A percentile compares a stretch with the other conserved stretches of the same genome.
These are phyloP conservation scores for Linaria vulgaris DNA, from an alignment of 257 asterid species.

Conservation along the genomic window DNA sequence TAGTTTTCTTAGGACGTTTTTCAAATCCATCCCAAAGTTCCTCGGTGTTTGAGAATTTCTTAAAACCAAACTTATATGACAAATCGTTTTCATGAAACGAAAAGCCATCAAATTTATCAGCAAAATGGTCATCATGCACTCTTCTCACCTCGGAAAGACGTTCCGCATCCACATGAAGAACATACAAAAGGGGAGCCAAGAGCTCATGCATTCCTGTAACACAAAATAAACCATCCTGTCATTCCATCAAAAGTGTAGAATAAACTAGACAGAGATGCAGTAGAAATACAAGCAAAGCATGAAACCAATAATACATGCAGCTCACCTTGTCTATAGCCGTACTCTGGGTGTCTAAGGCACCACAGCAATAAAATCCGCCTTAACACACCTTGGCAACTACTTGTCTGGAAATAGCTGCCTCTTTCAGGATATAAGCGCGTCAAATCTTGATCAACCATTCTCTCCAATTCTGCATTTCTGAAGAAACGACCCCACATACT, in stretches of 20 bases:
- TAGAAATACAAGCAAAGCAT: background rate
- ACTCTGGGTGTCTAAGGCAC: constrained; percentile 84
- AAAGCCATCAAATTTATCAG: constrained; percentile 78
- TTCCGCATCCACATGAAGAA: constrained; percentile 73
- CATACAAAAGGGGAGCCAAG: constrained; percentile 79
- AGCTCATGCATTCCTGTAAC: constrained; percentile 90
- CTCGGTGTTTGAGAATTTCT: constrained; percentile 59
- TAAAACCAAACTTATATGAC: constrained; percentile 71
- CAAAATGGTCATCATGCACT: constrained; percentile 62
- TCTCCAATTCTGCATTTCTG: constrained; percentile 90
- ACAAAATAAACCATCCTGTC: background rate
- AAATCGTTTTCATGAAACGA: constrained; percentile 70
- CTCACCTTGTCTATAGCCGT: constrained; percentile 90
- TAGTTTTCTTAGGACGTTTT: constrained; percentile 37
- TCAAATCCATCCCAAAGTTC: constrained; percentile 39
- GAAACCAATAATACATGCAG: no score
- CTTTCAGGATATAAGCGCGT: constrained; percentile 93
- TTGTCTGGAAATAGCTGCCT: constrained; percentile 90
- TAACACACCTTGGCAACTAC: constrained; percentile 82
- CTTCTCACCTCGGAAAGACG: constrained; percentile 71
- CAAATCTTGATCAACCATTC: constrained; percentile 95
- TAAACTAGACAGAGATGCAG: background rate
- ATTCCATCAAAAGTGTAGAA: background rate
- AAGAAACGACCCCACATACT: constrained; percentile 99
- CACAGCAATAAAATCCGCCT: constrained; percentile 84